A percentile compares a stretch with the other conserved stretches of the same genome.
phyloP scores from a whole-genome alignment of 176 grass and related monocot species.

The Ensete ventricosum region DNA sequence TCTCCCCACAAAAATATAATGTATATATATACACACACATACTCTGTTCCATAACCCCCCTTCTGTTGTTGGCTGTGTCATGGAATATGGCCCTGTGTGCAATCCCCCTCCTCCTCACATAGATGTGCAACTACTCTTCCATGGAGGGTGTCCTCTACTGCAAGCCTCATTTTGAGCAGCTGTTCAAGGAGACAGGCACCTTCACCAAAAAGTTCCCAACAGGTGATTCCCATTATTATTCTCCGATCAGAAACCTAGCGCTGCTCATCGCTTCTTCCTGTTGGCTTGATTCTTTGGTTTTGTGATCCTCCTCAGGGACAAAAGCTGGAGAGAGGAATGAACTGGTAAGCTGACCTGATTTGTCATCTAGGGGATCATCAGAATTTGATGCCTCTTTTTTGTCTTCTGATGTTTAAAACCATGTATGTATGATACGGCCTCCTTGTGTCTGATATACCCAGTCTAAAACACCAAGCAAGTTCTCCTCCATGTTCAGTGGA shows the following conservation, averaged over 20 bases:
- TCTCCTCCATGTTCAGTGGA: neutral
- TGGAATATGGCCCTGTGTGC: too few relatives aligned
- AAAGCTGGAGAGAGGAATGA: neutral
- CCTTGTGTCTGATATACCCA: neutral
- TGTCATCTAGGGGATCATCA: too few relatives aligned
- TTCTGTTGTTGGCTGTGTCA: too few relatives aligned
- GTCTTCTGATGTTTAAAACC: too few relatives aligned
- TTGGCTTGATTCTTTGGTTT: neutral
- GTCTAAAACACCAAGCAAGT: neutral
- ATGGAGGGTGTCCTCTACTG: slow-evolving; percentile 6
- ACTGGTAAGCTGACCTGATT: neutral
- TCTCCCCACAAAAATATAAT: too few relatives aligned
- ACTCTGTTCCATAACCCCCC: too few relatives aligned
- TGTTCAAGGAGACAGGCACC: slow-evolving; percentile 1
- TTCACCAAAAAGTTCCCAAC: neutral
- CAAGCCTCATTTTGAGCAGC: neutral
- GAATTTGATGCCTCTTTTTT: too few relatives aligned
- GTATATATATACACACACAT: too few relatives aligned
- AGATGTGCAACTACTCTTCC: slow-evolving; percentile 6
- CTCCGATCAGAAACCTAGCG: neutral
- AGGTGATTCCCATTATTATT: neutral
- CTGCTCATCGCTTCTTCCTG: too few relatives aligned
- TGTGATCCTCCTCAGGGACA: neutral
- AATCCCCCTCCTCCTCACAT: too few relatives aligned
- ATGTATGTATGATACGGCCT: too few relatives aligned